phyloP scores from a whole-genome alignment of 495 filamentous ascomycete genomes.

The Aspergillus nanangensis region DNA sequence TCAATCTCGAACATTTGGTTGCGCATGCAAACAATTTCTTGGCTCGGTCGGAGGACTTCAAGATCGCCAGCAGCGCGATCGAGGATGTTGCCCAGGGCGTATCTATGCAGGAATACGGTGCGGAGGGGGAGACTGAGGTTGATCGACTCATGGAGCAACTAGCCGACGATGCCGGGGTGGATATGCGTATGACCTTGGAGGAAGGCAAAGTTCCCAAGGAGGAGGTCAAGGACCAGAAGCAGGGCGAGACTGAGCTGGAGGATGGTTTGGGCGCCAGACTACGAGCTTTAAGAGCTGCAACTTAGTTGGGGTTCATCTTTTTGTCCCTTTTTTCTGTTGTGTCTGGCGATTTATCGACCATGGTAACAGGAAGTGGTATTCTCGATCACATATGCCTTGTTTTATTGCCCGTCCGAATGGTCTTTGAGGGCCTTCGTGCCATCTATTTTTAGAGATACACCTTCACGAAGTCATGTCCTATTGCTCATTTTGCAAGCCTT shows the following conservation, averaged over 20 bases:
- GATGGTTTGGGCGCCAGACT: slow-evolving; percentile 41
- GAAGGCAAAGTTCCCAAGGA: slow-evolving; percentile 32
- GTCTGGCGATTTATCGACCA: not conserved
- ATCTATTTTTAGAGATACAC: not conserved
- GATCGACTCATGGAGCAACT: slow-evolving; percentile 46
- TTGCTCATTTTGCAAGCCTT: not conserved
- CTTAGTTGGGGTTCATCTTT: slow-evolving; percentile 8
- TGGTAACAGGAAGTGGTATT: too few species aligned
- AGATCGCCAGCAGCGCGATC: slow-evolving; percentile 42
- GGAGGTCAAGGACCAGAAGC: slow-evolving; percentile 34
- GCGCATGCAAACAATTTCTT: slow-evolving; percentile 46
- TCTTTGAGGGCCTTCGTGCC: not conserved
- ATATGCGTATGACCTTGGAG: slow-evolving; percentile 39
- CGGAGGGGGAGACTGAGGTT: slow-evolving; percentile 43
- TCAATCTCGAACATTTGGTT: slow-evolving; percentile 41
- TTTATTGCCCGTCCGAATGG: too few species aligned
- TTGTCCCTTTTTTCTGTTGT: not conserved
- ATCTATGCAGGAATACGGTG: slow-evolving; percentile 44
- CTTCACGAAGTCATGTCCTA: slow-evolving; percentile 8
- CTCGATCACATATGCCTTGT: too few species aligned
- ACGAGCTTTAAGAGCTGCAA: slow-evolving; percentile 38
- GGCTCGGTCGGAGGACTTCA: slow-evolving; percentile 43
- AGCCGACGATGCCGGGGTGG: slow-evolving; percentile 44
- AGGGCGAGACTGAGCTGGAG: slow-evolving; percentile 33
- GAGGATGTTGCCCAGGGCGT: slow-evolving; percentile 44